These are phyloP conservation scores for Beauveria sp. DNA, from an alignment of 2,329 filamentous ascomycete genomes.

Conservation along the genomic window DNA sequence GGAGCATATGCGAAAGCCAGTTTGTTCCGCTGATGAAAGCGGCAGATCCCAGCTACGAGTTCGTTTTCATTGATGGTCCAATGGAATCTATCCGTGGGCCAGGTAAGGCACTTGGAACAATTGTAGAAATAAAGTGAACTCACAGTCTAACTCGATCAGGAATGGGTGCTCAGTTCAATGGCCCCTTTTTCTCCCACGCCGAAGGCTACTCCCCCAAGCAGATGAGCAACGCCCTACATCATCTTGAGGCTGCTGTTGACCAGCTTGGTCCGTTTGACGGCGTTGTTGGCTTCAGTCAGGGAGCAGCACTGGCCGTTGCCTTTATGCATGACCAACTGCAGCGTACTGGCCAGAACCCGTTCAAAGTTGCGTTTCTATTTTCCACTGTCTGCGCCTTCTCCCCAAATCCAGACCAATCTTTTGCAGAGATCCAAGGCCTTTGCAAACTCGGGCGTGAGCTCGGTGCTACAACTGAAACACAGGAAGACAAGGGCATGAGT, in stretches of 20 bases:
- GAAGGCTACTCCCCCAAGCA: conserved; percentile 1
- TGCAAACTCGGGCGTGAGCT: background rate
- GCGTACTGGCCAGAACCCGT: background rate
- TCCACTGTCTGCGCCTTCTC: background rate
- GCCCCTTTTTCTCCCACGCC: conserved; percentile 5
- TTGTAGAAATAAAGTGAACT: background rate
- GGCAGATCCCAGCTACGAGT: conserved; percentile 5
- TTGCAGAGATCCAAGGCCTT: background rate
- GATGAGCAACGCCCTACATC: background rate
- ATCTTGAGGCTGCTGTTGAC: background rate
- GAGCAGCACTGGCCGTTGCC: background rate
- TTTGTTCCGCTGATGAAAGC: background rate
- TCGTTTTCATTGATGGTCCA: conserved; percentile 1
- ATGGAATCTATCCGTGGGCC: background rate
- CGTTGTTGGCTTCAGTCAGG: conserved; percentile 6
- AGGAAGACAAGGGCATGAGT: background rate
- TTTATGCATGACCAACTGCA: background rate
- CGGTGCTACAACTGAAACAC: background rate
- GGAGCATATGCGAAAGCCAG: background rate
- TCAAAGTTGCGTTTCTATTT: background rate
- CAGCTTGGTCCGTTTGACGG: conserved; percentile 7
- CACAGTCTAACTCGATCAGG: background rate
- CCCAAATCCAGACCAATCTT: background rate
- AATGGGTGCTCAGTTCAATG: background rate
- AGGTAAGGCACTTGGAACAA: background rate